A percentile compares a stretch with the other conserved stretches of the same genome.
These are phyloP conservation scores for Cicer arietinum DNA, from an alignment of 306 rosid genomes.

Conservation along the genomic window DNA sequence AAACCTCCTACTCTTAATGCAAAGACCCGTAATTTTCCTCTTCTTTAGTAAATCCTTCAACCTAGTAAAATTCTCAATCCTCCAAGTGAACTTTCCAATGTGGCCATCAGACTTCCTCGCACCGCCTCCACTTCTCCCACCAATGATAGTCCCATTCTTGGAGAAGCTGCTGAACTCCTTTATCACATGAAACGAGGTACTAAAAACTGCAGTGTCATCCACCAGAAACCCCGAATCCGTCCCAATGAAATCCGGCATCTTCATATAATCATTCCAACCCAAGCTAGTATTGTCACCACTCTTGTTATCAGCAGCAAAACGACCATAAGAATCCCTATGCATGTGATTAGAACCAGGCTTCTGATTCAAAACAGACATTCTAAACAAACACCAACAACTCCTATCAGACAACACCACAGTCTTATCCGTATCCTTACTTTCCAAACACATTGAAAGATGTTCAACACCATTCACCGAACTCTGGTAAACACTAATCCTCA, in stretches of 20 bases:
- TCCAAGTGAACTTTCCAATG: conserved; percentile 95
- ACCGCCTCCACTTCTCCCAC: conserved; percentile 78
- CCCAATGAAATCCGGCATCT: conserved; percentile 89
- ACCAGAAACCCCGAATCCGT: conserved; percentile 78
- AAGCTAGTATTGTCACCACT: conserved; percentile 97
- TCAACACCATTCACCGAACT: conserved; percentile 91
- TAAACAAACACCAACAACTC: conserved; percentile 99
- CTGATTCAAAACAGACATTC: conserved; percentile 96
- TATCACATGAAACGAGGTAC: conserved; percentile 95
- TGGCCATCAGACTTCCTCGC: conserved; percentile 94
- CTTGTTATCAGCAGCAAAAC: conserved; percentile 97
- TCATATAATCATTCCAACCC: conserved; percentile 99
- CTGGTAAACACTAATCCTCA: conserved; percentile 98
- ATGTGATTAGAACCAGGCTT: conserved; percentile 90
- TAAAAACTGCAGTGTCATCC: conserved; percentile 88
- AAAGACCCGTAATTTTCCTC: conserved; percentile 96
- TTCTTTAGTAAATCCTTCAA: conserved; percentile 95
- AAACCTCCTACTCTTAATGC: conserved; percentile 97
- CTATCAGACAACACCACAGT: conserved; percentile 80
- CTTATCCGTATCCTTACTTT: conserved; percentile 97
- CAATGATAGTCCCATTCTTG: conserved; percentile 78
- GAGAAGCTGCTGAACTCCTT: conserved; percentile 92
- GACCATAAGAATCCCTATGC: conserved; percentile 97
- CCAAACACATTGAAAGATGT: conserved; percentile 96
- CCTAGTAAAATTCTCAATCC: conserved; percentile 91